Conservation (phyloP, 441 rosid species). For the Adansonia madagascariensis region DNA sequence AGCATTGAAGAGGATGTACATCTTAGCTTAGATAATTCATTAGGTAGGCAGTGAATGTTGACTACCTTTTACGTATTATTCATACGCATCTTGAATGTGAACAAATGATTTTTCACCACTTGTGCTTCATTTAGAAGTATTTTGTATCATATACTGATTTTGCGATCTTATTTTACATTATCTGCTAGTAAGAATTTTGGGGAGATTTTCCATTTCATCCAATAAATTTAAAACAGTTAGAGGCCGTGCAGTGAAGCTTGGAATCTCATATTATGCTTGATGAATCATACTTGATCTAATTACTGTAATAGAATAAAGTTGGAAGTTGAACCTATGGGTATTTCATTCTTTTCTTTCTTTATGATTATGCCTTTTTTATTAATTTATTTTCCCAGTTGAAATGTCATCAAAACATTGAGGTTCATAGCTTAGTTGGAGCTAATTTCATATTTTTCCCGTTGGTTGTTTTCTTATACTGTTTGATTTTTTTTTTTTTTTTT, state of each 20-base stretch:
- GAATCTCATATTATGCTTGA: background rate
- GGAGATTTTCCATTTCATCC: slow-evolving; percentile 10
- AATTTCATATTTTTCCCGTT: background rate
- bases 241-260: background rate
- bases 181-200: background rate
- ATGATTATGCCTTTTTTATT: background rate
- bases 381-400: background rate
- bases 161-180: background rate
- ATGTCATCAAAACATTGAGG: background rate
- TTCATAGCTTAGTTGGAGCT: background rate
- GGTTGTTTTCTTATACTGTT: slow-evolving; percentile 19
- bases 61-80: background rate
- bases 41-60: slow-evolving; percentile 1
- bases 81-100: background rate
- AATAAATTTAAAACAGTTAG: slow-evolving; percentile 7
- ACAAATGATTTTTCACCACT: background rate
- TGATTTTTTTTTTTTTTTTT: slow-evolving; percentile 18
- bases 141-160: slow-evolving; percentile 8
- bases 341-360: background rate
- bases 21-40: background rate
- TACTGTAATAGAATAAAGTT: slow-evolving; percentile 5
- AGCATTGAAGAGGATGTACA: slow-evolving; percentile 16
- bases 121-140: slow-evolving; percentile 9
- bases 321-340: background rate
- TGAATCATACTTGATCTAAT: background rate